phyloP scores from a whole-genome alignment of 139 green algal genomes.

The Coelastrella sp. region DNA sequence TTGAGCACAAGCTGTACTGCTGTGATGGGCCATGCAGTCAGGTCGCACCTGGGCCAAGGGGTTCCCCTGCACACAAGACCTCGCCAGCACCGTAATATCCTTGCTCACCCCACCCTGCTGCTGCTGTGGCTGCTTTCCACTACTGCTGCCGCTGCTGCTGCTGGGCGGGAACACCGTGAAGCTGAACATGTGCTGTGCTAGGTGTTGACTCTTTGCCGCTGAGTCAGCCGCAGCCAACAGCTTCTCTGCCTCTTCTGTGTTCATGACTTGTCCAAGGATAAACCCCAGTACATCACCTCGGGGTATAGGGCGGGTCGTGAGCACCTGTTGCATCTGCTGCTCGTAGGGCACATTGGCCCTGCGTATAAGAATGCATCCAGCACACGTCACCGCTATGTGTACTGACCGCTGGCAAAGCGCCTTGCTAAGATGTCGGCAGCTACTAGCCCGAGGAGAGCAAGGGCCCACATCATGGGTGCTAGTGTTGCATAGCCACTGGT shows the following conservation, averaged over 20 bases:
- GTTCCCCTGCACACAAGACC: background rate
- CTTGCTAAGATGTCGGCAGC: too few relatives aligned
- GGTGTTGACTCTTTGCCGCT: background rate
- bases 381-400: background rate
- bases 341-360: background rate
- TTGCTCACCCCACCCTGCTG: background rate
- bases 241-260: background rate
- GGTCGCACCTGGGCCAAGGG: slow-evolving; percentile 1
- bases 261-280: background rate
- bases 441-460: too few relatives aligned
- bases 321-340: slow-evolving; percentile 3
- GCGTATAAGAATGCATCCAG: background rate
- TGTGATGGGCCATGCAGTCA: too few relatives aligned
- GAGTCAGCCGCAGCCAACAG: background rate
- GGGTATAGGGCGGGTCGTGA: background rate
- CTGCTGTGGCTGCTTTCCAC: background rate
- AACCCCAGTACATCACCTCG: background rate
- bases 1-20: background rate
- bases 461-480: too few relatives aligned
- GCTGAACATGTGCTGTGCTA: background rate
- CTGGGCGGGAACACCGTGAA: background rate
- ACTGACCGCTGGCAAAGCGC: background rate
- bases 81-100: background rate
- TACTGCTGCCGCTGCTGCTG: background rate
- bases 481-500: too few relatives aligned